Base-by-base conservation (phyloP, 2,329 filamentous ascomycete genomes). In the Lachnellula cervina region DNA sequence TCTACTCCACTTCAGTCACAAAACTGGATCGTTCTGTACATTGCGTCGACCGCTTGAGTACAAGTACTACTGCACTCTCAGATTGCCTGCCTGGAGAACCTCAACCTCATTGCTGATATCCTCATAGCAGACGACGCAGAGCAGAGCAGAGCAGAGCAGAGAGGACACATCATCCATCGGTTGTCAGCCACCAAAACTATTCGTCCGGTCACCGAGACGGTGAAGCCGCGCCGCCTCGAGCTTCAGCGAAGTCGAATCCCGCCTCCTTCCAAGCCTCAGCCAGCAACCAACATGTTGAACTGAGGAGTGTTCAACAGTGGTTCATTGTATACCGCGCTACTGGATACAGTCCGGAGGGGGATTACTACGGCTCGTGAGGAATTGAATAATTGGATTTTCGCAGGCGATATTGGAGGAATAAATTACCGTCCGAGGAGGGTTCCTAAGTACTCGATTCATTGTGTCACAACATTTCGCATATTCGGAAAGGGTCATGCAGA, bases 401-500 rank as follows among this genome's bases (percentile, higher is more conserved):
- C 21, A 4, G 44, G 23, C 43, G 23, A 46, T 8, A 2, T 32
- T 32, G 21, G 21, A 46, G 9, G 21, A 21, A 46, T n/a, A 46
- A 44, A 44, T 44, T 25, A 5, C 16, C 6, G 45, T 48, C 32
- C 16, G 47, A 25, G 19, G 43, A 49, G 32, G 32, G 14, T 21
- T 35, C 13, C 28, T 11, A 5, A 4, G 5, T 28, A 17, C 21
- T 21, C 11, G 14, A 16, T 28, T 14, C 40, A 45, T 28, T 47
- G 45, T 40, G 28, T 23, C 37, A 38, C 37, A 52, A 48, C 34
- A 51, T 44, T n/a, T n/a, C 23, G 53, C 34, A 52, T 19, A 51
- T 49, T 46, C 32, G 45, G 47, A 54, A 52, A 52, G 45, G 60
- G 62, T 54, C 55, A 68, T 68, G 66, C 63, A 62, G 60, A 56